These are phyloP conservation scores for Fistulifera pelliculosa DNA, from an alignment of 108 stramenopile genomes.

Conservation along the genomic window DNA sequence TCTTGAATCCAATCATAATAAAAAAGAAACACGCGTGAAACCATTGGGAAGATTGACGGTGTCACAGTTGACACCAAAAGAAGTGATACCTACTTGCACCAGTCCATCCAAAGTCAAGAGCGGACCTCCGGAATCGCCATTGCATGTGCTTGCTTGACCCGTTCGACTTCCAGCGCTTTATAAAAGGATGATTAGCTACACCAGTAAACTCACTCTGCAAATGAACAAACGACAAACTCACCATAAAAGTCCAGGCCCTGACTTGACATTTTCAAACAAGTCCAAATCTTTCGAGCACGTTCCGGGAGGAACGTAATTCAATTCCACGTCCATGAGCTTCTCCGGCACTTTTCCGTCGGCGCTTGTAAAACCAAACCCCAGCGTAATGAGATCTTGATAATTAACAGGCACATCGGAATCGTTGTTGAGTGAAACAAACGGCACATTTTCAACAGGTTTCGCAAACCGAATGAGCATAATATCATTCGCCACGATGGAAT, in stretches of 20 bases:
- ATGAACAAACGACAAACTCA: no score
- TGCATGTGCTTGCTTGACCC: not conserved
- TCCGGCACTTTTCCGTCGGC: no score
- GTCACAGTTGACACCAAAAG: constrained; percentile 3
- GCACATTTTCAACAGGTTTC: constrained; percentile 11
- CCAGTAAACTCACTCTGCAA: no score
- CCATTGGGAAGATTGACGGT: constrained; percentile 9
- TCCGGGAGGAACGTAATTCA: no score
- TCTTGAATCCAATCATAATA: constrained; percentile 15
- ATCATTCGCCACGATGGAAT: constrained; percentile 12
- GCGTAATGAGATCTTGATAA: no score
- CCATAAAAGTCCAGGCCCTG: no score
- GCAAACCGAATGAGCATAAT: constrained; percentile 16
- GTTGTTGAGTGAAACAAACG: constrained; percentile 10
- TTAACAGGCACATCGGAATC: constrained; percentile 7
- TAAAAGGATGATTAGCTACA: not conserved
- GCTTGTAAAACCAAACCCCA: no score
- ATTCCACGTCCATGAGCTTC: no score
- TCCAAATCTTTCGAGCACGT: no score
- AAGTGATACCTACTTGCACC: constrained; percentile 11
- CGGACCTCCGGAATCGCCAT: constrained; percentile 19
- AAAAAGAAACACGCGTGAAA: constrained; percentile 14
- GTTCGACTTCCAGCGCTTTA: not conserved
- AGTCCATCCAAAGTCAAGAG: not conserved
- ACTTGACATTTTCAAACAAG: no score